phyloP scores from a whole-genome alignment of 2,329 filamentous ascomycete species.

The Coniochaeta sp. region DNA sequence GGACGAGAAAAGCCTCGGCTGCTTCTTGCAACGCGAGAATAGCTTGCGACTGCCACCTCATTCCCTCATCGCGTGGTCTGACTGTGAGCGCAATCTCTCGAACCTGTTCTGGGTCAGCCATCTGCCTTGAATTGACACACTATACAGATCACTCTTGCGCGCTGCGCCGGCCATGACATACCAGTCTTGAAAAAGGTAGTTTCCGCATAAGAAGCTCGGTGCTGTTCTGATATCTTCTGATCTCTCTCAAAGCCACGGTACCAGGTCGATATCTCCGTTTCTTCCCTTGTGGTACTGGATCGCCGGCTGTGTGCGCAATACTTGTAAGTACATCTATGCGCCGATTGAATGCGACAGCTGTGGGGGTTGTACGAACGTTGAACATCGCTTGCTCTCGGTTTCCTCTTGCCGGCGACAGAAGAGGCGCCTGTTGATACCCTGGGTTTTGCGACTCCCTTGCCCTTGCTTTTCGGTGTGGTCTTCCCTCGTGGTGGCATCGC shows the following conservation, averaged over 20 bases:
- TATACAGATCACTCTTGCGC: background rate
- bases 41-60: conserved; percentile 94
- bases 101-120: conserved; percentile 31
- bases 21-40: conserved; percentile 92
- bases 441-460: conserved; percentile 4
- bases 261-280: conserved; percentile 66
- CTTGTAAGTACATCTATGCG: background rate
- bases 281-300: conserved; percentile 57
- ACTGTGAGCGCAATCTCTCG: conserved; percentile 66
- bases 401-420: conserved; percentile 5
- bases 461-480: background rate
- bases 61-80: conserved; percentile 56
- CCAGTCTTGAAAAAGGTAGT: conserved; percentile 72
- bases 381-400: conserved; percentile 29
- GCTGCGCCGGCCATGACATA: conserved; percentile 25
- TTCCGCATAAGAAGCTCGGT: conserved; percentile 82
- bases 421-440: conserved; percentile 9
- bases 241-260: conserved; percentile 84
- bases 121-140: background rate
- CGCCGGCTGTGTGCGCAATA: conserved; percentile 50
- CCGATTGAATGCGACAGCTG: background rate
- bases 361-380: conserved; percentile 26
- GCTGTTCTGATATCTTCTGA: conserved; percentile 80
- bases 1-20: conserved; percentile 91
- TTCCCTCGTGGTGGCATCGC: background rate